Evolutionary conservation across 2,329 filamentous ascomycete genomes (phyloP), one percentile per base, ranked within the genome.

Genomic region (Cadophora gregata): DNA sequence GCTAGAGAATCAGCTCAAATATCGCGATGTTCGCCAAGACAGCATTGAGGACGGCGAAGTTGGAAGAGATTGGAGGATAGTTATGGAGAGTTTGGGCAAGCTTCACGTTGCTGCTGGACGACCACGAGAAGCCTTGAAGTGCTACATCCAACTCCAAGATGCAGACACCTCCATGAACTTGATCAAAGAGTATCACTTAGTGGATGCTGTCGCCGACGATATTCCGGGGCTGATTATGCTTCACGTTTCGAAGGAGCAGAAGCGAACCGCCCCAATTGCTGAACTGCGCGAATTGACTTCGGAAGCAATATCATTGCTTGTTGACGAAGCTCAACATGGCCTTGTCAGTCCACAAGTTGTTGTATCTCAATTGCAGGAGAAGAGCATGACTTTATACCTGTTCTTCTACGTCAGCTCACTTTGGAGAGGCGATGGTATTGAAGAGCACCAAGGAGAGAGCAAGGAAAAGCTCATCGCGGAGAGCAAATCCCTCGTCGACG

Each of bases 401-500:
- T 98, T 92, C 81, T 96, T 98, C 79, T 99, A 99, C 77, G 85
- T 99, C 27, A 89, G 91, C 14, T 89, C 90, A 0, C 82, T 99
- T 2, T 99, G 95, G 94, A 87, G 85, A 67, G 93, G 92, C 0
- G 87, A 93, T 67, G 87, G 86, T 10, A 85, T 90, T 42, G 79
- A 81, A 66, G 84, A 87, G 64, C 81, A 84, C 70, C 78, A 79
- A 24, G 81, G 81, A 24, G 85, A 87, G 69, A 85, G 83, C 50
- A 81, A 82, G 48, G 87, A 89, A 56, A 82, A 85, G 12, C 78
- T 89, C 3, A 78, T 87, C 8, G 81, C 84, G 70, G 88, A 89
- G 67, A 88, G 84, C 68, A 83, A 84, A 72, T 83, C 90, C 1
- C 83, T 97, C 19, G 90, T 98, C 1, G 93, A 97, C 76, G 87